phyloP scores from a whole-genome alignment of 2,329 filamentous ascomycete genomes.

The Fusarium floridanum region DNA sequence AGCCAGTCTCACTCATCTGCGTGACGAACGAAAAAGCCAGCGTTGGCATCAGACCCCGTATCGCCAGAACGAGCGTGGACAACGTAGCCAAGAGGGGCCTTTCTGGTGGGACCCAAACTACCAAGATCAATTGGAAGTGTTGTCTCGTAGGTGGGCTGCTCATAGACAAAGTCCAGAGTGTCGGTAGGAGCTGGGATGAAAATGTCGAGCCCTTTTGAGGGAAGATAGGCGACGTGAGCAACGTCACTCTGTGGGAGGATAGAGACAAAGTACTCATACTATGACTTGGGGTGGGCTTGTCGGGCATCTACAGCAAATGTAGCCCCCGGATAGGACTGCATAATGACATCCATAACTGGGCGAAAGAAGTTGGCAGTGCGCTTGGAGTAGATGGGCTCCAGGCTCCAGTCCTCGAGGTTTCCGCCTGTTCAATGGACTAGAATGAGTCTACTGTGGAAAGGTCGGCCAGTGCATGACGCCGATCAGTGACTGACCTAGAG shows the following conservation, averaged over 20 bases:
- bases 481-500: slow-evolving; percentile 31
- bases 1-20: slow-evolving; percentile 61
- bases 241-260: slow-evolving; percentile 44
- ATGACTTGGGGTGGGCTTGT: slow-evolving; percentile 51
- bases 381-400: slow-evolving; percentile 37
- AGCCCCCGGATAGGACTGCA: slow-evolving; percentile 58
- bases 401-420: slow-evolving; percentile 45
- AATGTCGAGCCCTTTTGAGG: slow-evolving; percentile 21
- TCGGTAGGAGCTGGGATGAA: slow-evolving; percentile 25
- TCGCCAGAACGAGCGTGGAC: slow-evolving; percentile 51
- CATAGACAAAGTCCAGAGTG: slow-evolving; percentile 18
- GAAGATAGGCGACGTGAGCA: slow-evolving; percentile 28
- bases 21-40: slow-evolving; percentile 58
- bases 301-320: slow-evolving; percentile 55
- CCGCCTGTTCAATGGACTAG: slow-evolving; percentile 41
- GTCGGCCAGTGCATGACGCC: slow-evolving; percentile 43
- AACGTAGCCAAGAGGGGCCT: slow-evolving; percentile 46
- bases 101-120: slow-evolving; percentile 38
- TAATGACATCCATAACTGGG: slow-evolving; percentile 41
- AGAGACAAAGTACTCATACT: slow-evolving; percentile 43
- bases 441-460: slow-evolving; percentile 34
- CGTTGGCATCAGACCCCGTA: slow-evolving; percentile 57
- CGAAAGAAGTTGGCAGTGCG: slow-evolving; percentile 34
- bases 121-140: slow-evolving; percentile 26
- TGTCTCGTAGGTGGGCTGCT: slow-evolving; percentile 38